Conservation (phyloP, 768 basidiomycete species). For the Kwoniella botswanensis region DNA sequence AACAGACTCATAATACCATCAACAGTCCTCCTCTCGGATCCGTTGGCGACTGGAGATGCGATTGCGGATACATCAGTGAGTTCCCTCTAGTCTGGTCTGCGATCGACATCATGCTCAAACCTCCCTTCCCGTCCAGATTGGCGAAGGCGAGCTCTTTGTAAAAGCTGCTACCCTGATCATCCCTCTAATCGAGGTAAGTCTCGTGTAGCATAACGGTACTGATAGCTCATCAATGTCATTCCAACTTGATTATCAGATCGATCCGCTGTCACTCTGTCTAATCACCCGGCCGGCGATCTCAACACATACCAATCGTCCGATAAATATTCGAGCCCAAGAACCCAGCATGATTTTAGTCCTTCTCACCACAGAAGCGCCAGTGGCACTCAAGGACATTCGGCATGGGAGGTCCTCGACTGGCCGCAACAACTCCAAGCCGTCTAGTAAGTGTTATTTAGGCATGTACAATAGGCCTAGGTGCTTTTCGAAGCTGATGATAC, state of each 20-base stretch:
- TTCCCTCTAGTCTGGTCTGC: not conserved
- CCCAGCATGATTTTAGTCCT: not conserved
- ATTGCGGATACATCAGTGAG: constrained; percentile 33
- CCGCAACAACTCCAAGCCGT: not conserved
- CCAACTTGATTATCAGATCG: not conserved
- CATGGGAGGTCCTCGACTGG: not conserved
- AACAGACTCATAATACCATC: not conserved
- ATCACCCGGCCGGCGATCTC: not conserved
- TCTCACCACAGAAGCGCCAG: not conserved
- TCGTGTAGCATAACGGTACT: not conserved
- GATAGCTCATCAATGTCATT: not conserved
- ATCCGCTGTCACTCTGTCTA: not conserved
- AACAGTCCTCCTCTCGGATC: constrained; percentile 26
- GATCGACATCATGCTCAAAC: no score
- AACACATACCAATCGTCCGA: not conserved
- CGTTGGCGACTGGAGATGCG: constrained; percentile 29
- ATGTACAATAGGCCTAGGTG: no score
- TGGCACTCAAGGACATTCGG: not conserved
- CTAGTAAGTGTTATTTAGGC: not conserved
- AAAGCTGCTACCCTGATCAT: constrained; percentile 27
- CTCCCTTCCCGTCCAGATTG: constrained; percentile 8
- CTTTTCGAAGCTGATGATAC: no score
- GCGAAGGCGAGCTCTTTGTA: constrained; percentile 26
- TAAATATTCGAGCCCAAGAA: not conserved
- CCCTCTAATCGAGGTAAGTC: constrained; percentile 28